Conservation (phyloP, 441 rosid genomes). For the Eruca vesicaria region DNA sequence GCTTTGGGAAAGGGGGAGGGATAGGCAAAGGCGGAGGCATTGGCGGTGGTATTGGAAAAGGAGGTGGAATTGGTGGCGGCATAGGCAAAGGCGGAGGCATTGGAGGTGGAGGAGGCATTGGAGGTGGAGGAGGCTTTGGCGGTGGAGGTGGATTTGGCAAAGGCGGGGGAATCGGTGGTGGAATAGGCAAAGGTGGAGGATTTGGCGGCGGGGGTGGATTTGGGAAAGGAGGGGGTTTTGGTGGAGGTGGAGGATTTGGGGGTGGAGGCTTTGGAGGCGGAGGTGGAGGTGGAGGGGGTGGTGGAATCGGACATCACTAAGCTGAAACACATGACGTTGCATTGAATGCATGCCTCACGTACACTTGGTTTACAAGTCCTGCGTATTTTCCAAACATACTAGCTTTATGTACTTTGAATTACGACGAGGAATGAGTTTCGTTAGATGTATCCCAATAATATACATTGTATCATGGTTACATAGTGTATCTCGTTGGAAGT, state of each 20-base stretch:
- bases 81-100: slow-evolving; percentile 27
- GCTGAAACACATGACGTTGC: slow-evolving; percentile 7
- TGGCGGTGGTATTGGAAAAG: slow-evolving; percentile 22
- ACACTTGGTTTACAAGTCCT: slow-evolving; percentile 19
- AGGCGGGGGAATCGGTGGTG: slow-evolving; percentile 38
- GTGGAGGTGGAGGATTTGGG: slow-evolving; percentile 26
- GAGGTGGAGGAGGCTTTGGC: slow-evolving; percentile 26
- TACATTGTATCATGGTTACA: no score
- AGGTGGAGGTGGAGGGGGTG: slow-evolving; percentile 30
- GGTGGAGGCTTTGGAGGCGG: slow-evolving; percentile 39
- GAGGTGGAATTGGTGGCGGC: not conserved
- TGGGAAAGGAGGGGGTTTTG: slow-evolving; percentile 36
- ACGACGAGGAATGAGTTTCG: slow-evolving; percentile 1
- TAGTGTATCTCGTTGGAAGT: no score
- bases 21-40: slow-evolving; percentile 21
- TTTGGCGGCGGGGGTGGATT: slow-evolving; percentile 25
- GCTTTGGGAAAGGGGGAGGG: slow-evolving; percentile 24
- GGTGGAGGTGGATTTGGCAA: slow-evolving; percentile 39
- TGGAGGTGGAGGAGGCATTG: slow-evolving; percentile 19
- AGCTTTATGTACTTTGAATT: slow-evolving; percentile 10
- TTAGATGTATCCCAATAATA: slow-evolving; percentile 2
- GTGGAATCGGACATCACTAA: slow-evolving; percentile 33
- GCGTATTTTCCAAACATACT: slow-evolving; percentile 3
- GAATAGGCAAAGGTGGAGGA: slow-evolving; percentile 26
- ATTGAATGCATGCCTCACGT: slow-evolving; percentile 7